A percentile compares a stretch with the other conserved stretches of the same genome.
Conservation (phyloP, 2,329 filamentous ascomycete species). For the Penicillium sclerotiorum region DNA sequence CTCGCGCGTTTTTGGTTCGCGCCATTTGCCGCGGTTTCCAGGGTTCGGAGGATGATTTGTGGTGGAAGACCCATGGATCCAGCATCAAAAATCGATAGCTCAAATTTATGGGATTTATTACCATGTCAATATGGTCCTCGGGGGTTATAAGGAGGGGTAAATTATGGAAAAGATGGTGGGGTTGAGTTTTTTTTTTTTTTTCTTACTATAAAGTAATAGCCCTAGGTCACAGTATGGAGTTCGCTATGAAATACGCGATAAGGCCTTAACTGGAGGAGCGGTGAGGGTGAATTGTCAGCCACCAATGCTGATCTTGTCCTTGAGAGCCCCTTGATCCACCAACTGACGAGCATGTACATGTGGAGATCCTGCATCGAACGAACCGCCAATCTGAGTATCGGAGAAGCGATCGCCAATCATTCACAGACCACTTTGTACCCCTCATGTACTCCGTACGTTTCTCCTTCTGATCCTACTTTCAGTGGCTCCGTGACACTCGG, state of each 20-base stretch:
- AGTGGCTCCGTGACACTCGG: background rate
- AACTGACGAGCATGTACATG: constrained; percentile 28
- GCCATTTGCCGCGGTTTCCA: constrained; percentile 9
- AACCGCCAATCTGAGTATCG: constrained; percentile 17
- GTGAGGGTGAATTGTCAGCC: constrained; percentile 26
- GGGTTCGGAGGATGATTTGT: constrained; percentile 6
- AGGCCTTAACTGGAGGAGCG: constrained; percentile 20
- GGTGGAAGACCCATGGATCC: constrained; percentile 8
- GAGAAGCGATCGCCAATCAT: constrained; percentile 18
- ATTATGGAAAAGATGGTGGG: no score
- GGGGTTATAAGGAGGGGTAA: no score
- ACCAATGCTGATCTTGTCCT: constrained; percentile 23
- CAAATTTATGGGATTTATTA: no score
- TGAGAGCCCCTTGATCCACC: constrained; percentile 30
- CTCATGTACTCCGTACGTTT: constrained; percentile 7
- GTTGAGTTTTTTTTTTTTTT: background rate
- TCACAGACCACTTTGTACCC: constrained; percentile 11
- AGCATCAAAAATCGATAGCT: background rate
- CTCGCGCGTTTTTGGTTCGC: constrained; percentile 15
- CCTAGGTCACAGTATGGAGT: background rate
- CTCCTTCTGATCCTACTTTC: background rate
- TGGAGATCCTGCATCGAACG: constrained; percentile 21
- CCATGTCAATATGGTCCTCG: no score
- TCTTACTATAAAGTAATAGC: no score
- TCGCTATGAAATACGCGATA: background rate